Percentiles rank a stretch among this genome's conserved stretches.
These are phyloP conservation scores for Panaeolus papilionaceus DNA, from an alignment of 768 basidiomycete genomes.

Conservation along the genomic window DNA sequence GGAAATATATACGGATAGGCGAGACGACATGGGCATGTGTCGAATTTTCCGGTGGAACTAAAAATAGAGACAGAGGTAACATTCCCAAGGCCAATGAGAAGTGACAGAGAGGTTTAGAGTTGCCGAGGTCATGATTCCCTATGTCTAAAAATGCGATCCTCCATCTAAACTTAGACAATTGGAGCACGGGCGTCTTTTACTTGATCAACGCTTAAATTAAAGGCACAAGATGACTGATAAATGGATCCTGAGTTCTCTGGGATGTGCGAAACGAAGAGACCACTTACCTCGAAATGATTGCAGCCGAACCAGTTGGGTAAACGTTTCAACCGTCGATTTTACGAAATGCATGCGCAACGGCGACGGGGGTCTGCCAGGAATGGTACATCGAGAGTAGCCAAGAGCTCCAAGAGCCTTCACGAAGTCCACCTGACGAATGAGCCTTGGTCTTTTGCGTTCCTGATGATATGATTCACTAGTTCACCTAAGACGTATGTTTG, in stretches of 20 bases:
- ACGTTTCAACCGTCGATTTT: background rate
- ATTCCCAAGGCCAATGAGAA: background rate
- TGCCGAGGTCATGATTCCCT: background rate
- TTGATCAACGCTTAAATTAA: background rate
- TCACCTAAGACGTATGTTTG: too few species aligned
- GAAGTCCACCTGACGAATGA: background rate
- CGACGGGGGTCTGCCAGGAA: background rate
- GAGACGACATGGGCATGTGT: background rate
- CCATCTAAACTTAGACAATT: slow-evolving; percentile 2
- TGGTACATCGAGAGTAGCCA: background rate
- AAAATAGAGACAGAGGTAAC: background rate
- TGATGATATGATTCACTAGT: too few species aligned
- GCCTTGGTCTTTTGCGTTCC: too few species aligned
- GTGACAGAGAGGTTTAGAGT: background rate
- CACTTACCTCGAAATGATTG: background rate
- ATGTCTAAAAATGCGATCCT: background rate
- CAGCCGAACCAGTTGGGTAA: background rate
- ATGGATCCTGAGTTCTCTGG: background rate
- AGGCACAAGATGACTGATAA: background rate
- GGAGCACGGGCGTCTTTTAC: background rate
- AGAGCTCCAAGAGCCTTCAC: background rate
- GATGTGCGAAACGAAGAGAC: background rate
- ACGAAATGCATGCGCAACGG: too few species aligned
- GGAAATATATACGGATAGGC: background rate
- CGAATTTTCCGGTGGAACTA: background rate